Evolutionary conservation across 805 yeast species (phyloP), one percentile per base, ranked within the genome.

Genomic region (Sugiyamaella mastotermitis): DNA sequence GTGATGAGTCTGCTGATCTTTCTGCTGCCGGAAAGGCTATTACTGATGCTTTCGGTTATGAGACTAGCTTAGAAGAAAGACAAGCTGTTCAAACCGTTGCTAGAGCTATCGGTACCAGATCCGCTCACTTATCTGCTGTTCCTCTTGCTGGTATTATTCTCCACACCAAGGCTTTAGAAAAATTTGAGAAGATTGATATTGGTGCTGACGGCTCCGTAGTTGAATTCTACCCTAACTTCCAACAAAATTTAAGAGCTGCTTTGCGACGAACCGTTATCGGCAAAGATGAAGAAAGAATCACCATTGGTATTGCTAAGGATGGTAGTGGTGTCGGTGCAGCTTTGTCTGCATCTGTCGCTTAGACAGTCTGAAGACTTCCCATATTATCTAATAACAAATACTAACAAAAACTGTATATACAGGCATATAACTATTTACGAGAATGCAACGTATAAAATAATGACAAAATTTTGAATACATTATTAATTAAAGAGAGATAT

Each of bases 241-340:
- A 81, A 64, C 74, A 80, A 9, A 74, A 76, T 72, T 66, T 90
- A 46, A 75, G 90, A 56, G 86, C 83, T 47, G 95, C 95, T 0
- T 64, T 88, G 46, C 68, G 57, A 11, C 35, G 45, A 17, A 43
- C 50, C 16, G 35, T 80, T 47, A 71, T 88, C 30, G 88, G 88
- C 40, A 69, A 81, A 31, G 81, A 83, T 33, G 85, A 78, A 51
- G 76, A 85, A 61, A 78, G 83, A 53, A 67, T 86, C 32, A 81
- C 78, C 50, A 65, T 90, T 45, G 78, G 78, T 46, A 79, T 88
- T 49, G 92, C 97, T 21, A 84, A 85, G 60, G 97, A 92, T 56
- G 97, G 97, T 33, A 81, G 94, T 41, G 95, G 96, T 43, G 95
- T 88, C 31, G 98, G 98, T 48, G 97, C 97, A 32, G 97, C 97